Conservation (phyloP, 192 early-diverging fungal genomes). For the Anaeromyces robustus region DNA sequence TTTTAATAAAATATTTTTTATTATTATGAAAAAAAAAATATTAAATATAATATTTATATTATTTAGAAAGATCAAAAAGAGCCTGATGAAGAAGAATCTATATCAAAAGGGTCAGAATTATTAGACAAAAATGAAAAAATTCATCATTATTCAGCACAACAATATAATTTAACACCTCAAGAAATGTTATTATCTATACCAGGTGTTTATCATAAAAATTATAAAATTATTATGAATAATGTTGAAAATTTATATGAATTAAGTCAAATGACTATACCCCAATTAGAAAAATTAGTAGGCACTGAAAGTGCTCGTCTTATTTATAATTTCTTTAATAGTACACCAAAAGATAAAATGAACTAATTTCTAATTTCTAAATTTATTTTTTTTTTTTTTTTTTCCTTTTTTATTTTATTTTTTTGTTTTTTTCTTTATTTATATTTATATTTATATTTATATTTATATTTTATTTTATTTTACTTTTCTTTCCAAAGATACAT, state of each 20-base stretch:
- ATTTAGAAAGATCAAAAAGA: constrained; percentile 54
- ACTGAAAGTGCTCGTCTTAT: constrained; percentile 28
- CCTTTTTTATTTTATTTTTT: too few species aligned
- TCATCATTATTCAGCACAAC: not conserved
- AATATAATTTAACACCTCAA: constrained; percentile 48
- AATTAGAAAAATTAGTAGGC: constrained; percentile 39
- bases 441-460: too few species aligned
- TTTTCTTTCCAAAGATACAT: too few species aligned
- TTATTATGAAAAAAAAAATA: not conserved
- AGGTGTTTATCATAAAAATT: constrained; percentile 69
- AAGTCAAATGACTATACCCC: constrained; percentile 22
- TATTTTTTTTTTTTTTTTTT: too few species aligned
- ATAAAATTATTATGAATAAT: constrained; percentile 51
- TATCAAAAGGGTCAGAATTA: constrained; percentile 51
- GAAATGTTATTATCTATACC: constrained; percentile 71
- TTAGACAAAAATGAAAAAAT: constrained; percentile 43
- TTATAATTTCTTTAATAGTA: constrained; percentile 11
- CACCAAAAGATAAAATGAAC: not conserved
- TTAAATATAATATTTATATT: constrained; percentile 1
- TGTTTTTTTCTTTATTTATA: too few species aligned
- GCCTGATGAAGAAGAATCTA: constrained; percentile 52
- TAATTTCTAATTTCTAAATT: too few species aligned
- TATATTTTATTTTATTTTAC: too few species aligned
- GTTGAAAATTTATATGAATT: constrained; percentile 50
- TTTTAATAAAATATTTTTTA: too few species aligned